Conservation (phyloP, 2,329 filamentous ascomycete genomes). For the Fusarium nisikadoi region DNA sequence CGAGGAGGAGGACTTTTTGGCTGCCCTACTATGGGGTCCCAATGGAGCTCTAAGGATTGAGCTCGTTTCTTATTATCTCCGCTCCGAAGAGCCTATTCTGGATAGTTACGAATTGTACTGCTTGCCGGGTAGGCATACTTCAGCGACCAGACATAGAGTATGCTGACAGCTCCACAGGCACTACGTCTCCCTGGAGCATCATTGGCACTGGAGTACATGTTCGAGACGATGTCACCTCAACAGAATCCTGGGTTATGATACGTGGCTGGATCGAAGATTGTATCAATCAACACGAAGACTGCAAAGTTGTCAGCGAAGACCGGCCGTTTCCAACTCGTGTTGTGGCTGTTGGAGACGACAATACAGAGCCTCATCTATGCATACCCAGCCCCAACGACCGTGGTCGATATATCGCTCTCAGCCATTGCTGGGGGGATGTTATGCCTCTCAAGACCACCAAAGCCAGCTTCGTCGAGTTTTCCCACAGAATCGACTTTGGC, state of each 20-base stretch:
- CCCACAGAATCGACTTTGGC: too few species aligned
- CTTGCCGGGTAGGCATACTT: neutral
- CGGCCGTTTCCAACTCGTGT: neutral
- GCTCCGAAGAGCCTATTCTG: too few species aligned
- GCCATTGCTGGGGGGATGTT: too few species aligned
- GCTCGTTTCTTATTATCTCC: fast-evolving
- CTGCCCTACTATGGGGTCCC: neutral
- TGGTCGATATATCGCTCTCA: too few species aligned
- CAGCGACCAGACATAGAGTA: too few species aligned
- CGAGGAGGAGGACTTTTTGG: fast-evolving
- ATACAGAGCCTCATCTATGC: neutral
- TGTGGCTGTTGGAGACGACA: neutral
- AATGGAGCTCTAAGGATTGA: neutral
- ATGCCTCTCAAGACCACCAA: too few species aligned
- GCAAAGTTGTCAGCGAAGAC: neutral
- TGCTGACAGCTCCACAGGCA: too few species aligned
- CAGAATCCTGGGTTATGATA: neutral
- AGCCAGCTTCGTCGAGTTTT: too few species aligned
- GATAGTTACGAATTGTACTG: neutral
- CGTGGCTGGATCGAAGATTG: neutral
- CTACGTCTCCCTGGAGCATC: neutral
- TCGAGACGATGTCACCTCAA: neutral
- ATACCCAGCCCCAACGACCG: too few species aligned
- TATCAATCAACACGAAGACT: fast-evolving
- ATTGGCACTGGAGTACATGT: neutral